These are phyloP conservation scores for Chamaenerion angustifolium DNA, from an alignment of 345 rosid genomes.

Conservation along the genomic window DNA sequence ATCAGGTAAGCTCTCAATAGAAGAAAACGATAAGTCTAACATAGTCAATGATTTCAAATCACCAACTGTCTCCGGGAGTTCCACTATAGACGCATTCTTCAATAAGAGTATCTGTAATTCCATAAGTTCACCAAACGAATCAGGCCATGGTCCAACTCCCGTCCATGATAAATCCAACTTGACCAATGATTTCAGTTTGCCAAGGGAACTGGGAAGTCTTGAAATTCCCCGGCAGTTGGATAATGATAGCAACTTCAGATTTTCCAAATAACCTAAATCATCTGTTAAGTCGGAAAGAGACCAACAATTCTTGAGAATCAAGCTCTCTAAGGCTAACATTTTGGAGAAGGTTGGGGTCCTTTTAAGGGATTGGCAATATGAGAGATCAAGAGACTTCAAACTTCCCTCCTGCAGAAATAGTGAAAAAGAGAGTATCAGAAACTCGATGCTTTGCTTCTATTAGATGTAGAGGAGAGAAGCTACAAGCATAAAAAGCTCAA, in stretches of 20 bases:
- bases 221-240: not conserved
- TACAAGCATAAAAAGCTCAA: too few species aligned
- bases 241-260: not conserved
- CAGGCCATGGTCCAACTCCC: not conserved
- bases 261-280: not conserved
- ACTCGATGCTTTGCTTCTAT: too few species aligned
- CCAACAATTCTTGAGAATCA: too few species aligned
- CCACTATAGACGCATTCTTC: too few species aligned
- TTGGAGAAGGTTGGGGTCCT: not conserved
- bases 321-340: not conserved
- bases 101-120: not conserved
- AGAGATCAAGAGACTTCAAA: conserved; percentile 4
- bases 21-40: not conserved
- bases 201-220: not conserved
- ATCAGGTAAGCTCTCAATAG: not conserved
- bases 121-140: not conserved
- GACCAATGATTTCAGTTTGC: not conserved
- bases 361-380: not conserved
- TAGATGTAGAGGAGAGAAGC: too few species aligned
- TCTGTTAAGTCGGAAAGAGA: too few species aligned
- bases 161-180: not conserved
- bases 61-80: too few species aligned
- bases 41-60: not conserved
- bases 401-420: not conserved
- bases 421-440: not conserved